A percentile compares a stretch with the other conserved stretches of the same genome.
phyloP scores from a whole-genome alignment of 805 yeast species.

The Cyberlindnera suaveolens region DNA sequence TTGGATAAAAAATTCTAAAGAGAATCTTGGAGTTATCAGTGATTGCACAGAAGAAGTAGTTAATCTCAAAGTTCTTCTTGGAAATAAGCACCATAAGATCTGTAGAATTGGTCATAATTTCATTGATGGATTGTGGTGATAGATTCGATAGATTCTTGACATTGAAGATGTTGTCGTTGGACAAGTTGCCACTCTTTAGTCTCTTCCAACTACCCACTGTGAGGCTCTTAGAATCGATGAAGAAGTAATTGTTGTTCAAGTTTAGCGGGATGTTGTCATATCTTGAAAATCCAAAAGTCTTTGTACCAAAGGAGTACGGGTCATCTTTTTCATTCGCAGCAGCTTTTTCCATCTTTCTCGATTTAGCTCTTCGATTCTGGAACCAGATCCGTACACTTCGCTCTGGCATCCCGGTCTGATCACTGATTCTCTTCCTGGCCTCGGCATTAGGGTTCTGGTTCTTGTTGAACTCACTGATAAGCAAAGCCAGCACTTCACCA shows the following conservation, averaged over 20 bases:
- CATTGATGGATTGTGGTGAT: conserved; percentile 60
- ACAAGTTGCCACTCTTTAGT: conserved; percentile 54
- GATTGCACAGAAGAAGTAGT: conserved; percentile 72
- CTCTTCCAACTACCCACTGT: conserved; percentile 82
- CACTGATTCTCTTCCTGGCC: conserved; percentile 61
- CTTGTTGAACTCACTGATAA: conserved; percentile 60
- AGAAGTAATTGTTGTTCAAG: conserved; percentile 59
- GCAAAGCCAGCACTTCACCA: conserved; percentile 69
- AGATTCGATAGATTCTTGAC: conserved; percentile 49
- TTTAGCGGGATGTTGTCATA: conserved; percentile 44
- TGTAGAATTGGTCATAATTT: conserved; percentile 55
- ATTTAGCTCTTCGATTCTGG: conserved; percentile 80
- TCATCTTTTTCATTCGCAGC: conserved; percentile 17
- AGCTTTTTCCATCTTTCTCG: conserved; percentile 55
- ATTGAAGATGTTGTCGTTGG: conserved; percentile 28
- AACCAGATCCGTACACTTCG: conserved; percentile 91
- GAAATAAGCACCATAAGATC: conserved; percentile 68
- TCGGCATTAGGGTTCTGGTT: conserved; percentile 77
- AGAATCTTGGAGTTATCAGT: conserved; percentile 57
- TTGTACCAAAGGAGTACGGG: conserved; percentile 5
- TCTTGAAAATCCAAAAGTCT: conserved; percentile 16
- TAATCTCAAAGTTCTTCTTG: conserved; percentile 63
- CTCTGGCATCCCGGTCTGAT: conserved; percentile 74
- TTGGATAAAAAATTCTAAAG: conserved; percentile 68
- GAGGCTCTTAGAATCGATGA: conserved; percentile 60